Evolutionary conservation across 2,329 filamentous ascomycete species (phyloP), one percentile per base, ranked within the genome.

Genomic region (Cercospora sp.): DNA sequence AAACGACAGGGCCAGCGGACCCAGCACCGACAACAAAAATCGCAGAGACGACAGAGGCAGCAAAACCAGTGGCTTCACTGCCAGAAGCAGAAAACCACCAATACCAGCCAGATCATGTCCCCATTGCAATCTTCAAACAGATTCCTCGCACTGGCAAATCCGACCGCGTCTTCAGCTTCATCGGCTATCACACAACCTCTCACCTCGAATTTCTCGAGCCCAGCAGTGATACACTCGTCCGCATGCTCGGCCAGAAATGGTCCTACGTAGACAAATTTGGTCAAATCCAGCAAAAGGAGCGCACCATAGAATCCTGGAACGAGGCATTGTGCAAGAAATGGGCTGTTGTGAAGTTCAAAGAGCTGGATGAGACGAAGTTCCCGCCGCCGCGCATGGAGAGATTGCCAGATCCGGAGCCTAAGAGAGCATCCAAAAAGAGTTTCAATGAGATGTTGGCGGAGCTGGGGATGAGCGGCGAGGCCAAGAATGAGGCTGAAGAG

Each of bases 211-310:
- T 74, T 23, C 70, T 77, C 7, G 68, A 69, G 31, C 73, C 76
- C 0, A n/a, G 64, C 26, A 75, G 70, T 39, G 58, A 60, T 8
- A 70, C 71, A 26, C 67, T 77, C 2, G 42, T 73, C 3, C 71
- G 69, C 26, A 77, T 77, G 76, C 69, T 78, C 13, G 68, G 74
- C 63, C 75, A 77, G 67, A 77, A 78, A 65, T 77, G 73, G 73
- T 67, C 65, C 30, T 60, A 39, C 12, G 39, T 55, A 6, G 72
- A 75, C 51, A 42, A 63, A 10, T 61, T 36, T 30, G 71, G 73
- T 23, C 69, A 72, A 23, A 61, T 70, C 3, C 60, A 65, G 6
- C 60, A 69, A 33, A 60, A 55, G 26, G 48, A 72, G n/a, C 69
- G 75, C 7, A 66, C 72, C 42, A 55, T 48, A 3, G 63, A 61